Conservation (phyloP, 164 flowering plant species). For the Vitis cinerea region DNA sequence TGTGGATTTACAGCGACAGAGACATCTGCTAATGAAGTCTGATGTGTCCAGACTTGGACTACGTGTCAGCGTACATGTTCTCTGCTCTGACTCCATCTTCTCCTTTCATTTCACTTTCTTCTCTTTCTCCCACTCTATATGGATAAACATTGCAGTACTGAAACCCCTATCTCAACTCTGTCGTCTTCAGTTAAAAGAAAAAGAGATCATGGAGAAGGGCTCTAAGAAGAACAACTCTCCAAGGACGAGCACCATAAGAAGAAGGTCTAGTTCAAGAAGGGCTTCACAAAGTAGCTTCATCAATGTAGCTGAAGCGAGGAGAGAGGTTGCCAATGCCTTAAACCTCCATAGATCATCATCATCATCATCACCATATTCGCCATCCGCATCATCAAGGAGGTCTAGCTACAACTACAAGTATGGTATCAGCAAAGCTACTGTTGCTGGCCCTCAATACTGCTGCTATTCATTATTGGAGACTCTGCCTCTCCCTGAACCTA, state of each 20-base stretch:
- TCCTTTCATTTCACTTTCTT: background rate
- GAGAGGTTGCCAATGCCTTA: conserved; percentile 17
- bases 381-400: background rate
- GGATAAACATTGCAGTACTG: too few relatives aligned
- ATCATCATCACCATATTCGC: background rate
- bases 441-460: background rate
- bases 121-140: too few relatives aligned
- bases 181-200: background rate
- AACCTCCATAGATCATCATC: conserved; percentile 16
- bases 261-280: conserved; percentile 8
- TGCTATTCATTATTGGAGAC: conserved; percentile 17
- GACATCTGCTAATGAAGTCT: background rate
- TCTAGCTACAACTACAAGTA: too few relatives aligned
- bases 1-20: background rate
- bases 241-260: background rate
- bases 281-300: background rate
- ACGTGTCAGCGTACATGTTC: conserved; percentile 14
- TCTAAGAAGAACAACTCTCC: background rate
- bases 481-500: conserved; percentile 26
- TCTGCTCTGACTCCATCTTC: conserved; percentile 1
- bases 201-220: background rate
- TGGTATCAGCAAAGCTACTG: too few relatives aligned
- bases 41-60: background rate
- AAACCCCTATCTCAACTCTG: background rate
- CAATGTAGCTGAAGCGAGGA: conserved; percentile 14